Base-by-base conservation (phyloP, 768 basidiomycete genomes). In the Trametes cinnabarina region DNA sequence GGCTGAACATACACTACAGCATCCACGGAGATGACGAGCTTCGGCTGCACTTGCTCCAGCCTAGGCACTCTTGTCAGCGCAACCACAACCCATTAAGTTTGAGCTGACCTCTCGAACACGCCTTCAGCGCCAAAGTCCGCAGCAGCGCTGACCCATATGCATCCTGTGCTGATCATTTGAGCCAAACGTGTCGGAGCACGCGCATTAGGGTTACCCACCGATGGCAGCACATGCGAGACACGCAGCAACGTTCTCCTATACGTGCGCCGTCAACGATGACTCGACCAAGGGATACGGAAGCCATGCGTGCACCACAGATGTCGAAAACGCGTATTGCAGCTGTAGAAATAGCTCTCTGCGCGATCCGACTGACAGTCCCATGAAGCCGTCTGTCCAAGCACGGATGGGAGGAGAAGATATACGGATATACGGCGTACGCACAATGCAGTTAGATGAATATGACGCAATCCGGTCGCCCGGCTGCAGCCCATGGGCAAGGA, bases 111-210 rank as follows among this genome's bases (percentile, higher is more conserved):
- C 72, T 93, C 89, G 41, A 87, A 73, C 2, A 90, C 87, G 10
- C 90, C 90, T 60, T 84, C 80, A 19, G 87, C 75, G n/a, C 87
- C 90, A 71, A 92, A 92, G 71, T 92, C 90, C 15, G 89, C 84
- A 17, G 90, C 88, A 14, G 88, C 88, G 65, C 84, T 85, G 42
- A 90, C 88, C 87, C 89, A 93, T 41, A 92, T 88, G n/a, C 79
- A 88, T 44, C 85, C 73, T 74, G 51, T 19, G 37, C 28, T 26
- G 26, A 32, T 32, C 57, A 20, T 34, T 47, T 17, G 23, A 17
- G 32, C 26, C 14, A 28, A 51, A 51, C 57, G 22, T 23, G 48
- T 37, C 42, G 23, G 34, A 50, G 14, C 22, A 40, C 17, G 20
- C 23, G 2, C 25, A 48, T 55, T 5, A 15, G 19, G 35, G 26